Conservation (phyloP, 164 flowering plant species). For the Santalum album region DNA sequence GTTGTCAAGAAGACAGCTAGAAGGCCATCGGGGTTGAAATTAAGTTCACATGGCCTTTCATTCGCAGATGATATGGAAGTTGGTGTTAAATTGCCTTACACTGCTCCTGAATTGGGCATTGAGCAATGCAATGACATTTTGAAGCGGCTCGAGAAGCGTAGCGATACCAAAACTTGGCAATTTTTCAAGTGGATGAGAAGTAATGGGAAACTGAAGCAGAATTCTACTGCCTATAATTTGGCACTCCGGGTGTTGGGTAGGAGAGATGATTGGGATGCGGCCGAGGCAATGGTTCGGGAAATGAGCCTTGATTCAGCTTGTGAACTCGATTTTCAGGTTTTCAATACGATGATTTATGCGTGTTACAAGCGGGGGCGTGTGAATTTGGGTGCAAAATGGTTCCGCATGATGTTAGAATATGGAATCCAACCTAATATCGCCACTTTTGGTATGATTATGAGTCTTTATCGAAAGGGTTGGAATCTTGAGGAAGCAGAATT, state of each 20-base stretch:
- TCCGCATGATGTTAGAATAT: conserved; percentile 61
- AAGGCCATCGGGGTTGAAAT: conserved; percentile 13
- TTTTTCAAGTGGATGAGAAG: conserved; percentile 77
- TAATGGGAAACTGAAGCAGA: conserved; percentile 54
- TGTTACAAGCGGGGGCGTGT: conserved; percentile 49
- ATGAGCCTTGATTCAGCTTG: conserved; percentile 27
- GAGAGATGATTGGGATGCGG: conserved; percentile 56
- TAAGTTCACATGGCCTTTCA: conserved; percentile 2
- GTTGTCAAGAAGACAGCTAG: conserved; percentile 13
- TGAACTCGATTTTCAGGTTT: conserved; percentile 47
- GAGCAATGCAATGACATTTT: conserved; percentile 47
- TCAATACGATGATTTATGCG: conserved; percentile 65
- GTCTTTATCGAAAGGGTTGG: conserved; percentile 66
- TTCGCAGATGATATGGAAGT: conserved; percentile 16
- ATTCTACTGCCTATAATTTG: conserved; percentile 48
- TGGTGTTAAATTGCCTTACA: conserved; percentile 22
- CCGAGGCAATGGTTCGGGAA: conserved; percentile 45
- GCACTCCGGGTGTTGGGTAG: conserved; percentile 57
- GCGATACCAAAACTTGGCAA: conserved; percentile 31
- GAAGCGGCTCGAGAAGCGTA: conserved; percentile 41
- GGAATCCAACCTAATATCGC: conserved; percentile 65
- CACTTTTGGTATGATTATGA: conserved; percentile 87
- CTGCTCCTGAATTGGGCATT: conserved; percentile 33
- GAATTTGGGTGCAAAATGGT: conserved; percentile 60
- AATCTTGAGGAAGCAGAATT: conserved; percentile 70